Conservation (phyloP, 306 rosid species). For the Arachis stenosperma region DNA sequence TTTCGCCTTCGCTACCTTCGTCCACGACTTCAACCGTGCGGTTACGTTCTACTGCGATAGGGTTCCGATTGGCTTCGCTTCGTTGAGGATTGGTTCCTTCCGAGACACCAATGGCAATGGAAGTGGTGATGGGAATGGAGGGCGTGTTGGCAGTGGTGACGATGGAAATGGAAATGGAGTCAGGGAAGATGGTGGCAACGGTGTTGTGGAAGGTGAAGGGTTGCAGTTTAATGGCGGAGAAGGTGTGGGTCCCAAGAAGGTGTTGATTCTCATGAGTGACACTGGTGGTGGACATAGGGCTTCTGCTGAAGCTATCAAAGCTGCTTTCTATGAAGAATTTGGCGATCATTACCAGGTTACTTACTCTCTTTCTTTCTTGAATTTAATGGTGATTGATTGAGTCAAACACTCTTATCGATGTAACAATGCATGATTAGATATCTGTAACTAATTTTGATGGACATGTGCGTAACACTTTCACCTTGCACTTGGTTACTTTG, state of each 20-base stretch:
- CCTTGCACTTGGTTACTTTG: too few species aligned
- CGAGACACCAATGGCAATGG: constrained; percentile 21
- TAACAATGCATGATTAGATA: too few species aligned
- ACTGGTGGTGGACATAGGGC: constrained; percentile 99
- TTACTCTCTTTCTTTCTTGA: neutral
- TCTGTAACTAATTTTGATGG: too few species aligned
- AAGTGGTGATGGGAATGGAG: neutral
- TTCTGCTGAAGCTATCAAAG: constrained; percentile 95
- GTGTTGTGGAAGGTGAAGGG: constrained; percentile 40
- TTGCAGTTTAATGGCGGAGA: constrained; percentile 48
- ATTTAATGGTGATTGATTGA: too few species aligned
- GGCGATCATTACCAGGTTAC: constrained; percentile 87
- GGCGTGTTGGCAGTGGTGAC: neutral
- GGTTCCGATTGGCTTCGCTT: constrained; percentile 81
- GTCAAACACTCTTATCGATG: too few species aligned
- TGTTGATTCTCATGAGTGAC: constrained; percentile 95
- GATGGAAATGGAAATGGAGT: constrained; percentile 22
- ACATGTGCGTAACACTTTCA: too few species aligned
- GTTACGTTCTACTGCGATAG: constrained; percentile 67
- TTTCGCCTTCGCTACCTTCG: constrained; percentile 40
- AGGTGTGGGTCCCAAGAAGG: constrained; percentile 57
- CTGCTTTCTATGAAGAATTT: constrained; percentile 77
- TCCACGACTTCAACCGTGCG: constrained; percentile 64
- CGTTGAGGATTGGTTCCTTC: constrained; percentile 44
- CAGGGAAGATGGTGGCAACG: constrained; percentile 45